Conservation (phyloP, 768 basidiomycete species). For the Suillus subaureus region DNA sequence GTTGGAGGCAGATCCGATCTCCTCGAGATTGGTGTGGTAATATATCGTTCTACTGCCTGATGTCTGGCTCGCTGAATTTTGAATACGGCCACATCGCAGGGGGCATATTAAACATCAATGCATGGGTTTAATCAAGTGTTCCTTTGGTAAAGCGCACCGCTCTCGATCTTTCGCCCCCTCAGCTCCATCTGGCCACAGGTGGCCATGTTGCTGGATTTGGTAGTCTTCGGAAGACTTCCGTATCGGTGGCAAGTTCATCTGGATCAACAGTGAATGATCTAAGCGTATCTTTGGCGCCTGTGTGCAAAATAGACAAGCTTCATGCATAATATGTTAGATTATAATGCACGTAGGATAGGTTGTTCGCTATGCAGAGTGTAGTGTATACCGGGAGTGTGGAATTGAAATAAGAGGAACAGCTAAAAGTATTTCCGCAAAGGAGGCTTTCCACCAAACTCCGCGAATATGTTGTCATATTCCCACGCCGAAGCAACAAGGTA, state of each 20-base stretch:
- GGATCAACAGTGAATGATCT: constrained; percentile 7
- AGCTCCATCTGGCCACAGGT: constrained; percentile 4
- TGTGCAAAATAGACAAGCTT: neutral
- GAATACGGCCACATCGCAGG: constrained; percentile 2
- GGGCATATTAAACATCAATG: constrained; percentile 1
- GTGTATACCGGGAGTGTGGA: neutral
- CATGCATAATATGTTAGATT: neutral
- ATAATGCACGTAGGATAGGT: neutral
- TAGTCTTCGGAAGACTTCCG: constrained; percentile 3
- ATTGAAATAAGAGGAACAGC: constrained; percentile 2
- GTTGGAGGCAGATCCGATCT: constrained; percentile 6
- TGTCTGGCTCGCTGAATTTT: constrained; percentile 3
- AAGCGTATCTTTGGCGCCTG: constrained; percentile 7
- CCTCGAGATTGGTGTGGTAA: constrained; percentile 2
- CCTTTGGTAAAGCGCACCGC: neutral
- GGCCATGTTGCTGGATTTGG: neutral
- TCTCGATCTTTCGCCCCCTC: constrained; percentile 4
- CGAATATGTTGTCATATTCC: constrained; percentile 30
- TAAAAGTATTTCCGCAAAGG: constrained; percentile 14
- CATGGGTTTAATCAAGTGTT: constrained; percentile 1
- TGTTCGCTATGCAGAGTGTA: neutral
- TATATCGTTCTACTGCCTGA: neutral
- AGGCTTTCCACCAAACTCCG: constrained; percentile 37
- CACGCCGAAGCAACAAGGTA: constrained; percentile 34
- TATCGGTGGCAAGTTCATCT: constrained; percentile 7